Conservation (phyloP, 139 green algal genomes). For the Volvox africanus region DNA sequence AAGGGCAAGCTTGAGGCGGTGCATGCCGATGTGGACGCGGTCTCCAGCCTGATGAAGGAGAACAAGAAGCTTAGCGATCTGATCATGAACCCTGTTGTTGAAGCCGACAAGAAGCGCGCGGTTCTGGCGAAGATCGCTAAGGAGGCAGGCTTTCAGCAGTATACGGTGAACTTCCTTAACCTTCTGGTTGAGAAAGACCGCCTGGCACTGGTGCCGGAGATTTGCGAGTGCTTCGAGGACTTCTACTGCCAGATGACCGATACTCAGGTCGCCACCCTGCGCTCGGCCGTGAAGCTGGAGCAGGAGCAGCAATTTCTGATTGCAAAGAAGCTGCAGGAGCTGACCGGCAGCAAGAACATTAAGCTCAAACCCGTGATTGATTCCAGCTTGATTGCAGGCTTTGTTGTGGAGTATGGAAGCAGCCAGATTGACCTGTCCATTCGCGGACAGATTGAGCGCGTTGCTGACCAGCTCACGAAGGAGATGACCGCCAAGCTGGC, state of each 20-base stretch:
- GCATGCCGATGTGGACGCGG: slow-evolving; percentile 85
- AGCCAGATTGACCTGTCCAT: slow-evolving; percentile 97
- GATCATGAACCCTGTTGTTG: slow-evolving; percentile 90
- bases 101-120: slow-evolving; percentile 89
- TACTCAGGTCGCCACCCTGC: slow-evolving; percentile 95
- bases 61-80: slow-evolving; percentile 82
- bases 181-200: slow-evolving; percentile 95
- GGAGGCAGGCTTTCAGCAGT: slow-evolving; percentile 80
- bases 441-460: slow-evolving; percentile 90
- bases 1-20: slow-evolving; percentile 90
- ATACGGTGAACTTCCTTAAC: slow-evolving; percentile 97
- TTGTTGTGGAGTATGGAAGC: slow-evolving; percentile 96
- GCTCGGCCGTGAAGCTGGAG: slow-evolving; percentile 96
- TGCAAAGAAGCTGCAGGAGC: slow-evolving; percentile 98
- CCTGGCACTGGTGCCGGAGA: slow-evolving; percentile 83
- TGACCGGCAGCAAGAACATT: slow-evolving; percentile 99
- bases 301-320: slow-evolving; percentile 99
- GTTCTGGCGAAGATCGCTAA: slow-evolving; percentile 87
- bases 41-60: slow-evolving; percentile 77
- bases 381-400: slow-evolving; percentile 93
- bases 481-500: slow-evolving; percentile 52
- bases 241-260: slow-evolving; percentile 97
- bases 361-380: slow-evolving; percentile 99
- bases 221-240: slow-evolving; percentile 94
- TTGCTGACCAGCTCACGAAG: slow-evolving; percentile 66